Percentiles rank a stretch among this genome's conserved stretches.
These are phyloP conservation scores for Yarrowia osloensis DNA, from an alignment of 805 yeast species.

Conservation along the genomic window DNA sequence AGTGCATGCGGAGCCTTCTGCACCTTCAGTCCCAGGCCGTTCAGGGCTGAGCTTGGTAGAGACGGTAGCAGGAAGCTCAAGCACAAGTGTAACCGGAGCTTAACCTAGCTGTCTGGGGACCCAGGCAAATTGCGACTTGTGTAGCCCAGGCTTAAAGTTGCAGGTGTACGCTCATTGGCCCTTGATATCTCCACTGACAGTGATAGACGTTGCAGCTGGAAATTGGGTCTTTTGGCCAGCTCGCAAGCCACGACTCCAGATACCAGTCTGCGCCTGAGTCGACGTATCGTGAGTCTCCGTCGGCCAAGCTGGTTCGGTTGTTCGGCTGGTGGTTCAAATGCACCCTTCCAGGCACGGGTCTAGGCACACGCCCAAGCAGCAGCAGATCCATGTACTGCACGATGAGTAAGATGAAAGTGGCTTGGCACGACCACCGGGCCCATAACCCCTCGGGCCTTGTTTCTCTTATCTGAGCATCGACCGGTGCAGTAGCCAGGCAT, in stretches of 20 bases:
- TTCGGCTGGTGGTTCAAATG: too few relatives aligned
- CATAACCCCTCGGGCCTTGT: neutral
- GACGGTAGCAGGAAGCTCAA: too few relatives aligned
- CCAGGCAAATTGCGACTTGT: neutral
- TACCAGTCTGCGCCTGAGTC: neutral
- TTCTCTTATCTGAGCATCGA: neutral
- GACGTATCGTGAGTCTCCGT: neutral
- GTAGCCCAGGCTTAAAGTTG: neutral
- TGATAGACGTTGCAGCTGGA: neutral
- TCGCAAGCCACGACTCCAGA: neutral
- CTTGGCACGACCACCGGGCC: neutral
- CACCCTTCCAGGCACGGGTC: neutral
- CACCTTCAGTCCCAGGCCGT: too few relatives aligned
- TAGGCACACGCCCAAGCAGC: neutral
- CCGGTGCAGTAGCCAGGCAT: neutral
- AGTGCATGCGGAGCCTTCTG: too few relatives aligned
- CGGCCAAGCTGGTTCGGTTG: too few relatives aligned
- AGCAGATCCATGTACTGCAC: neutral
- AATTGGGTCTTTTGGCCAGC: neutral
- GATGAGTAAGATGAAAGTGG: neutral
- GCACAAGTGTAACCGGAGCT: neutral
- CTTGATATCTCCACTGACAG: neutral
- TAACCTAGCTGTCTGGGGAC: neutral
- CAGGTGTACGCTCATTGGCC: constrained; percentile 8
- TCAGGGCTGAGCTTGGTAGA: neutral